A percentile compares a stretch with the other conserved stretches of the same genome.
These are phyloP conservation scores for Lizanozyma gosingica DNA, from an alignment of 1,139 yeast species.

Conservation along the genomic window DNA sequence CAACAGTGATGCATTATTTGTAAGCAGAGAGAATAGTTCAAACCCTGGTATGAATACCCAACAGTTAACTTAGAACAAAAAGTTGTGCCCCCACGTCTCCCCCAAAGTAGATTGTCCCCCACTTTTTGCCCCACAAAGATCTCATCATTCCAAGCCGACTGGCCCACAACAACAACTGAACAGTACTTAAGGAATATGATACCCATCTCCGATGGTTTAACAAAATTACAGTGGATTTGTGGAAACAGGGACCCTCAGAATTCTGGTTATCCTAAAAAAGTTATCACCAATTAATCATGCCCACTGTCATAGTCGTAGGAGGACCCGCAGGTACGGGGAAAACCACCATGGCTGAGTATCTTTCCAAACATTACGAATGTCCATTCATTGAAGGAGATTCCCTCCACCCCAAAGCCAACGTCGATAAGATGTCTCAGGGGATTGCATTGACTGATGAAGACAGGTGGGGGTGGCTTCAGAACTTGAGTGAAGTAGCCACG, in stretches of 20 bases:
- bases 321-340: slow-evolving; percentile 97
- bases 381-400: slow-evolving; percentile 80
- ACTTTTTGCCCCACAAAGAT: background rate
- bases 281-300: too few species aligned
- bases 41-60: too few species aligned
- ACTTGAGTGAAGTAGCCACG: slow-evolving; percentile 36
- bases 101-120: background rate
- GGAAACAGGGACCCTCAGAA: too few species aligned
- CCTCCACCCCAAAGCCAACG: slow-evolving; percentile 64
- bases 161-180: too few species aligned
- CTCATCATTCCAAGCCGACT: too few species aligned
- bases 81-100: background rate
- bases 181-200: too few species aligned
- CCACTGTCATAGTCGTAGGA: slow-evolving; percentile 40
- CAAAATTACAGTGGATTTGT: too few species aligned
- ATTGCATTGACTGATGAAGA: slow-evolving; percentile 81
- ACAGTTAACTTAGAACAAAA: too few species aligned
- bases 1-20: too few species aligned
- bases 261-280: too few species aligned
- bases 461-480: slow-evolving; percentile 79
- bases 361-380: slow-evolving; percentile 37
- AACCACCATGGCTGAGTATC: slow-evolving; percentile 58
- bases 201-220: too few species aligned
- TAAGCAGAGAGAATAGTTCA: too few species aligned
- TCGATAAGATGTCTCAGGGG: slow-evolving; percentile 75